phyloP scores from a whole-genome alignment of 2,329 filamentous ascomycete genomes.

The Cryoendolithus antarcticus region DNA sequence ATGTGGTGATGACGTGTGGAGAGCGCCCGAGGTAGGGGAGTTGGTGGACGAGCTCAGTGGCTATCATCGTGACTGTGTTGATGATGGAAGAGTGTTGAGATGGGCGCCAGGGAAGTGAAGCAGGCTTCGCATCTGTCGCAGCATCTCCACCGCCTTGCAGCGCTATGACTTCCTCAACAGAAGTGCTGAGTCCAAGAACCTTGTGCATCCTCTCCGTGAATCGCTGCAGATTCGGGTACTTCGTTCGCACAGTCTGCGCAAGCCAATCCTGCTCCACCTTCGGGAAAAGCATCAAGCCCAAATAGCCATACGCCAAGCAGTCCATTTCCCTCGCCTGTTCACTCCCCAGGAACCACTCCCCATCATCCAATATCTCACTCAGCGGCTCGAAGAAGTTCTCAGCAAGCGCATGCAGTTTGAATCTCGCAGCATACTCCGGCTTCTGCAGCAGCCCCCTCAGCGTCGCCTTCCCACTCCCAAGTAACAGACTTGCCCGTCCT shows the following conservation, averaged over 20 bases:
- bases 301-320: slow-evolving; percentile 68
- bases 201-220: slow-evolving; percentile 27
- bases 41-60: slow-evolving; percentile 10
- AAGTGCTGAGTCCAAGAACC: slow-evolving; percentile 11
- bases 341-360: slow-evolving; percentile 41
- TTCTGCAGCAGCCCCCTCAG: slow-evolving; percentile 51
- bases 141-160: slow-evolving; percentile 1
- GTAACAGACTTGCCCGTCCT: slow-evolving; percentile 36
- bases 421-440: slow-evolving; percentile 59
- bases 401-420: slow-evolving; percentile 63
- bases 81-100: slow-evolving; percentile 3
- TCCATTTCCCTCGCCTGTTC: slow-evolving; percentile 53
- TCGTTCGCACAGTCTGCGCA: slow-evolving; percentile 40
- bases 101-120: slow-evolving; percentile 17
- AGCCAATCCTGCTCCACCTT: slow-evolving; percentile 52
- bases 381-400: slow-evolving; percentile 61
- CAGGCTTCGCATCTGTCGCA: slow-evolving; percentile 3
- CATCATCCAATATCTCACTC: slow-evolving; percentile 44
- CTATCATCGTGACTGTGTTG: slow-evolving; percentile 7
- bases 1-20: slow-evolving; percentile 2
- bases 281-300: slow-evolving; percentile 58
- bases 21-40: slow-evolving; percentile 10
- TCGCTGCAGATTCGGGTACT: slow-evolving; percentile 28
- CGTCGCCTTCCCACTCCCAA: slow-evolving; percentile 43
- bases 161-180: slow-evolving; percentile 13